phyloP scores from a whole-genome alignment of 192 early-diverging fungal species.

The Rhizoclosmatium sp. region DNA sequence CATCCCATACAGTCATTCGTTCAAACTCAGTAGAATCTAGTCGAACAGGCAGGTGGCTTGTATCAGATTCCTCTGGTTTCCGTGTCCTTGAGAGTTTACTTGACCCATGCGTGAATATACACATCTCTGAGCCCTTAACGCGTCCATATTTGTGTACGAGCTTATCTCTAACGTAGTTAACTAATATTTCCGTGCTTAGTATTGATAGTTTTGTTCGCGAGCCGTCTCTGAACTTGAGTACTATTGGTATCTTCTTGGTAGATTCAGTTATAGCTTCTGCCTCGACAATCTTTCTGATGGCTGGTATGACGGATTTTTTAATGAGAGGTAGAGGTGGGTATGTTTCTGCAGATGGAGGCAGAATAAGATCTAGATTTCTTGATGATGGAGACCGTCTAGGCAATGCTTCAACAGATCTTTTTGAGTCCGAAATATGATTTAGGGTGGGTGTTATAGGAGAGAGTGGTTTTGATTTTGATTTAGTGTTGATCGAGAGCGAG shows the following conservation, averaged over 20 bases:
- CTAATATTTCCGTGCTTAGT: background rate
- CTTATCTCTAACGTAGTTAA: background rate
- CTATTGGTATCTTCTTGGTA: background rate
- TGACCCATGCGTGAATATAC: background rate
- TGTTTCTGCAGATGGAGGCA: background rate
- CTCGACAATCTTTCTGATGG: slow-evolving; percentile 1
- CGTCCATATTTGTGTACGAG: slow-evolving; percentile 4
- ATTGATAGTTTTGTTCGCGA: background rate
- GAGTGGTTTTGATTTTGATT: background rate
- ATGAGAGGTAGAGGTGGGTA: background rate
- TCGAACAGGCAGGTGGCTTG: background rate
- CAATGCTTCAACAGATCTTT: background rate
- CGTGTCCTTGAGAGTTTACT: background rate
- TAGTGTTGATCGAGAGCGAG: background rate
- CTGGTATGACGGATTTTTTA: background rate
- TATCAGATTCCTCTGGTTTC: background rate
- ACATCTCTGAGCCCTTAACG: background rate
- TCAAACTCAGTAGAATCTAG: slow-evolving; percentile 2
- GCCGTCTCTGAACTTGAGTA: slow-evolving; percentile 8
- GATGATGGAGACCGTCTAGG: too few species aligned
- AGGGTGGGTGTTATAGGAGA: background rate
- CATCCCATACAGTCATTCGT: background rate
- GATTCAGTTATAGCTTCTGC: background rate
- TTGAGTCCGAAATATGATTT: background rate
- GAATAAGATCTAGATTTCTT: too few species aligned